Base-by-base conservation (phyloP, 352 stramenopile species). In the Globisporangium echinulatum region DNA sequence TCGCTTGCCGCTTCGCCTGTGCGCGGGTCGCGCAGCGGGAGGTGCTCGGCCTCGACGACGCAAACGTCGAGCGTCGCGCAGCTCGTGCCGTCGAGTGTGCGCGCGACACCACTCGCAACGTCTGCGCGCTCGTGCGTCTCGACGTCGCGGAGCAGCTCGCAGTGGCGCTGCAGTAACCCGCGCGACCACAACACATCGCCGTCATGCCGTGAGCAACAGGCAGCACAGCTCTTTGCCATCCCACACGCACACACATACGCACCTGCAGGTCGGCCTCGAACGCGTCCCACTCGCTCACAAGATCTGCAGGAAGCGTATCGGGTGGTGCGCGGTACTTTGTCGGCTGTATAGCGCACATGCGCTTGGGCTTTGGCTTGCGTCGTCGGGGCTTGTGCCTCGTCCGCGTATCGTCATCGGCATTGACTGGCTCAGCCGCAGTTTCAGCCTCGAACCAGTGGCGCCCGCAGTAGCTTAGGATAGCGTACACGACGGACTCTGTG, bases 401-500 rank as follows among this genome's bases (percentile, higher is more conserved):
- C 25, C 25, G 25, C 25, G 25, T 25, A 25, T 25, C 25, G 25
- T 2, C 25, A 25, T 25, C 25, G 25, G 25, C 25, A 25, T 25
- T 25, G 25, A 25, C 25, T 25, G 25, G 25, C 25, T 25, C 46
- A 57, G 17, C 7, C 40, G 33, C 10, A 33, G 39, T 48, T 44
- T 63, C 40, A 6, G 40, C 42, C 2, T 76, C 72, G 61, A 90
- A 90, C 80, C 80, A 90, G 56, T 87, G 76, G 11, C 80, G 70
- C 8, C 52, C 43, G 49, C 76, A 90, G 43, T 73, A 88, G 3
- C 72, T 69, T 14, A 90, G 52, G 37, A 90, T 85, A 8, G 49
- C 67, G 1, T 65, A 52, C 15, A 87, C 64, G 8, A 68, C 62
- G 3, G 14, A 9, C 37, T 72, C 61, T 14, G 62, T 42, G n/a